A percentile compares a stretch with the other conserved stretches of the same genome.
Conservation (phyloP, 192 early-diverging fungal genomes). For the Backusella macrospora region DNA sequence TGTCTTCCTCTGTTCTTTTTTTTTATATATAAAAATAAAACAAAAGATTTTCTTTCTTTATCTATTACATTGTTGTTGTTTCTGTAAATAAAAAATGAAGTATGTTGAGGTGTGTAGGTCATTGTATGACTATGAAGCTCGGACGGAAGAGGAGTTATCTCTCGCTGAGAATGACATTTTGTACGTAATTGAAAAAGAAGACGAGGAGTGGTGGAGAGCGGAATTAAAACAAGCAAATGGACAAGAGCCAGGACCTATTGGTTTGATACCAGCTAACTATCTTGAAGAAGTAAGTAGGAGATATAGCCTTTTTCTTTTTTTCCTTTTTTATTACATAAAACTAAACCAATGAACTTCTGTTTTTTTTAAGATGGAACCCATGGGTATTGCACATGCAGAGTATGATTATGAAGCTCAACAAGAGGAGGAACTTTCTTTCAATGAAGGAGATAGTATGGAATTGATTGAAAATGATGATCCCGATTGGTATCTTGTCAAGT, state of each 20-base stretch:
- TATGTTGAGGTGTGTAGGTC: conserved; percentile 69
- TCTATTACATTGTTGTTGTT: background rate
- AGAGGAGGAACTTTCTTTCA: conserved; percentile 84
- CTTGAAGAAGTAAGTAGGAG: conserved; percentile 60
- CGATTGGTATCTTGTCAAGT: conserved; percentile 91
- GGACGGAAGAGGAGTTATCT: conserved; percentile 81
- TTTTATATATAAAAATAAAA: too few relatives aligned
- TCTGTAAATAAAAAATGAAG: conserved; percentile 38
- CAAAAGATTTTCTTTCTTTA: background rate
- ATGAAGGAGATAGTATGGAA: conserved; percentile 70
- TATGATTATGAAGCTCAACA: conserved; percentile 84
- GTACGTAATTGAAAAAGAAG: conserved; percentile 83
- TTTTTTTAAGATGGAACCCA: conserved; percentile 54
- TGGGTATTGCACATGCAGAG: conserved; percentile 63
- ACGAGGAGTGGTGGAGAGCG: conserved; percentile 92
- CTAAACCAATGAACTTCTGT: background rate
- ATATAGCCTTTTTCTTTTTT: background rate
- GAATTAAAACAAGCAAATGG: conserved; percentile 63
- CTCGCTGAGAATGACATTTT: conserved; percentile 88
- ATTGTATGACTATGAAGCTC: conserved; percentile 88
- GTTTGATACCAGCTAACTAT: conserved; percentile 90
- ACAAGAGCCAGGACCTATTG: conserved; percentile 57
- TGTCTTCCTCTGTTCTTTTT: too few relatives aligned
- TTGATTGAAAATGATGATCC: conserved; percentile 85
- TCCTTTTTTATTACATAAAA: too few relatives aligned